Evolutionary conservation across 345 rosid genomes (phyloP), one percentile per base, ranked within the genome.

Genomic region (Lepidium sativum): DNA sequence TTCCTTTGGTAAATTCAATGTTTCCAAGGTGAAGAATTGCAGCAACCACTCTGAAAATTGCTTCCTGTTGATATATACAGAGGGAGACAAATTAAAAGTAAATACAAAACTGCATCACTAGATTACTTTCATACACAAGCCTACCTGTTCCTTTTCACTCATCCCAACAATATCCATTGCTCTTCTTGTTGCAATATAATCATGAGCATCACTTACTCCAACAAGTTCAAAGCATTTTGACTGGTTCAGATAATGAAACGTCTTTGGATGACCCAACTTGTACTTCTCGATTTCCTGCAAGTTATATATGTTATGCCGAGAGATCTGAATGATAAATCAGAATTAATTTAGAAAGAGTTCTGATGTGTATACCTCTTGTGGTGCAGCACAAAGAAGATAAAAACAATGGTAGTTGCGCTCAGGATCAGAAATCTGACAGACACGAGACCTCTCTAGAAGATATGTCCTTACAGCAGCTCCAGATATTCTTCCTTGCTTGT

Each of bases 311-410:
- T 44, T 78, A 55, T 57, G 63, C 27, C n/a, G n/a, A n/a, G n/a
- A n/a, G n/a, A n/a, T n/a, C n/a, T n/a, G n/a, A n/a, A n/a, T n/a
- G n/a, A n/a, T n/a, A n/a, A n/a, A n/a, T n/a, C n/a, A n/a, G n/a
- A n/a, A n/a, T n/a, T n/a, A n/a, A n/a, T n/a, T n/a, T n/a, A n/a
- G n/a, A n/a, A n/a, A n/a, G n/a, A n/a, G n/a, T n/a, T n/a, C n/a
- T n/a, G n/a, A n/a, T n/a, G n/a, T n/a, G n/a, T n/a, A n/a, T n/a
- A 86, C 97, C 91, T 91, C 98, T 47, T 83, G 98, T 16, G 98
- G 98, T 65, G 98, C 96, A 29, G 85, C 84, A 80, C 98, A 91
- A 41, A 91, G 91, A 63, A 91, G 94, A 79, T 91, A 91, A 80
- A 91, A 91, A 72, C 98, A 91, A 65, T 91, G 96, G 65, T 91